Conservation (phyloP, 2,329 filamentous ascomycete genomes). For the Neonectria neomacrospora region DNA sequence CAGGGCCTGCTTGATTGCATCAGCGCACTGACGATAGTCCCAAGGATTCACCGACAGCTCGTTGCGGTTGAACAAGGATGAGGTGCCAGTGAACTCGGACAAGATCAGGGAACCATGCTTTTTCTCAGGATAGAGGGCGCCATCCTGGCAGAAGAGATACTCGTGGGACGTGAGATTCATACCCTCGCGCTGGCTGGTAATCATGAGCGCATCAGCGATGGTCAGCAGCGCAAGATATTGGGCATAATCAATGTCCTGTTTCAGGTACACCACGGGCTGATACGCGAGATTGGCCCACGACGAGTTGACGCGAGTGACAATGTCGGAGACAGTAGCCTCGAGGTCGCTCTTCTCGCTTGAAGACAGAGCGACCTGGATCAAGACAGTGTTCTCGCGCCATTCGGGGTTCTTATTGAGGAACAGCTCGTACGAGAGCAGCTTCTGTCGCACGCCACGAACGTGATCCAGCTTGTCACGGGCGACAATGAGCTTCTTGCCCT, state of each 20-base stretch:
- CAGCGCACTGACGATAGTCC: slow-evolving; percentile 90
- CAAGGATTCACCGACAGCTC: slow-evolving; percentile 93
- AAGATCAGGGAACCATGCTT: slow-evolving; percentile 90
- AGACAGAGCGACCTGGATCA: slow-evolving; percentile 94
- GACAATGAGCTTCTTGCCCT: slow-evolving; percentile 89
- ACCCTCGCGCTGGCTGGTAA: slow-evolving; percentile 93
- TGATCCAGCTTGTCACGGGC: slow-evolving; percentile 94
- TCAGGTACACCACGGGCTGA: slow-evolving; percentile 91
- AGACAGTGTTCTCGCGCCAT: slow-evolving; percentile 86
- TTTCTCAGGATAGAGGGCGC: slow-evolving; percentile 73
- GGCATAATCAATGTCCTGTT: slow-evolving; percentile 92
- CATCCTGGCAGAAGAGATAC: slow-evolving; percentile 93
- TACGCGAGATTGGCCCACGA: slow-evolving; percentile 90
- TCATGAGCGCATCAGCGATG: slow-evolving; percentile 91
- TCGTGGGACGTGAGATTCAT: slow-evolving; percentile 98
- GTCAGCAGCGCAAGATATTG: slow-evolving; percentile 94
- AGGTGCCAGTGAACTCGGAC: slow-evolving; percentile 94
- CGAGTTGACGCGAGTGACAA: slow-evolving; percentile 94
- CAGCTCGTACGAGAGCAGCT: slow-evolving; percentile 89
- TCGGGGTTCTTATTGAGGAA: slow-evolving; percentile 95
- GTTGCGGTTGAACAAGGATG: slow-evolving; percentile 82
- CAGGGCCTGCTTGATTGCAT: slow-evolving; percentile 84
- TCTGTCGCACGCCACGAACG: slow-evolving; percentile 91
- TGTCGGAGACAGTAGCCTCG: slow-evolving; percentile 89
- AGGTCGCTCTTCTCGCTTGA: slow-evolving; percentile 89